Conservation (phyloP, 2,329 filamentous ascomycete species). For the Diaporthe helianthi region DNA sequence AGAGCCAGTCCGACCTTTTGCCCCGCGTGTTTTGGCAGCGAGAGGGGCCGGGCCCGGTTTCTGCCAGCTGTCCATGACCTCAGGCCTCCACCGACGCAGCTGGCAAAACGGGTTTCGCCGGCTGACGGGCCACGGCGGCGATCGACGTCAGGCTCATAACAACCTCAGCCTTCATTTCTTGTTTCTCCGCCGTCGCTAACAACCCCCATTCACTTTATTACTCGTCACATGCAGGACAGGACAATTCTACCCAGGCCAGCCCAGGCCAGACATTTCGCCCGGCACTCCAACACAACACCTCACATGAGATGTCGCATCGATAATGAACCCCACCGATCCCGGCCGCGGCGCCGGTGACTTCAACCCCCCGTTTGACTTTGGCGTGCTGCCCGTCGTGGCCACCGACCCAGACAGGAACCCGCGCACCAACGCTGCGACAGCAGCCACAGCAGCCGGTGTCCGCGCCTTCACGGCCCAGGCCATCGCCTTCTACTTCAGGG, state of each 20-base stretch:
- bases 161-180: background rate
- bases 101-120: conserved; percentile 3
- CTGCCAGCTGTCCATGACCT: background rate
- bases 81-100: background rate
- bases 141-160: background rate
- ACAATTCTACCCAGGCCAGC: background rate
- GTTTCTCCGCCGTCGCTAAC: background rate
- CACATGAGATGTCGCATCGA: conserved; percentile 30
- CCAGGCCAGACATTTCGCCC: background rate
- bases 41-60: background rate
- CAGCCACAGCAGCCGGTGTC: conserved; percentile 84
- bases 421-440: conserved; percentile 65
- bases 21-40: background rate
- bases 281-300: background rate
- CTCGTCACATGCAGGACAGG: background rate
- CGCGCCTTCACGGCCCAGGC: conserved; percentile 84
- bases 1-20: no score
- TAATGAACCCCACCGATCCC: conserved; percentile 34
- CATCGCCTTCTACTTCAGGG: conserved; percentile 89
- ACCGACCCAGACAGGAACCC: conserved; percentile 54
- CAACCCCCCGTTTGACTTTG: conserved; percentile 35
- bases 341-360: conserved; percentile 28
- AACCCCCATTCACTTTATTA: background rate
- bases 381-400: conserved; percentile 55
- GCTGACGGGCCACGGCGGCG: background rate